Percentiles rank a stretch among this genome's conserved stretches.
Conservation (phyloP, 768 basidiomycete genomes). For the Tephrocybe sp. region DNA sequence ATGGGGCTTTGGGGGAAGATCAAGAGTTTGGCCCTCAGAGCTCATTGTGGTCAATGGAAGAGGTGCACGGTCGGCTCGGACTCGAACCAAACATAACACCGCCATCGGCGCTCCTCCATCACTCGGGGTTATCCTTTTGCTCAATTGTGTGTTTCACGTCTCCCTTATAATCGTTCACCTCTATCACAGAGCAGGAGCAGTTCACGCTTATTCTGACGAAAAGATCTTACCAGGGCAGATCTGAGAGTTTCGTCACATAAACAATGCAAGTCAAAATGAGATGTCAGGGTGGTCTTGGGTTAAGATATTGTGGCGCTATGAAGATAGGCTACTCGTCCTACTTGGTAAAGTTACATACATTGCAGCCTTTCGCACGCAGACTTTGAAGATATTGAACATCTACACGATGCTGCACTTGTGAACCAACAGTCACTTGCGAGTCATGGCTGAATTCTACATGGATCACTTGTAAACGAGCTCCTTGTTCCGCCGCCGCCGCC, state of each 20-base stretch:
- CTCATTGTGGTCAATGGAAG: slow-evolving; percentile 21
- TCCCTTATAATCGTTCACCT: too few relatives aligned
- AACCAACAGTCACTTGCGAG: background rate
- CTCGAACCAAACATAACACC: slow-evolving; percentile 16
- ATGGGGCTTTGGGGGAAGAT: slow-evolving; percentile 19
- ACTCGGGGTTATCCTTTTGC: background rate
- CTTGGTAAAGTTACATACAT: background rate
- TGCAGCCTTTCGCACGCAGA: background rate
- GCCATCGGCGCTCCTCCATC: slow-evolving; percentile 3
- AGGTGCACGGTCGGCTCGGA: slow-evolving; percentile 1
- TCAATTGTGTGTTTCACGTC: background rate
- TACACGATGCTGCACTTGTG: background rate
- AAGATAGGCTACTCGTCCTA: background rate
- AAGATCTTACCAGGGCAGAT: too few relatives aligned
- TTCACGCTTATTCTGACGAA: too few relatives aligned
- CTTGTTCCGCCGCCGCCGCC: background rate
- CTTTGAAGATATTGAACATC: background rate
- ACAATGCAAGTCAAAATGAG: too few relatives aligned
- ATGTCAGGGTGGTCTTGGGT: too few relatives aligned
- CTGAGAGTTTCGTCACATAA: too few relatives aligned
- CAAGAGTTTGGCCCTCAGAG: slow-evolving; percentile 15
- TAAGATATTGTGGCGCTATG: background rate
- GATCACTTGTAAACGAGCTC: background rate
- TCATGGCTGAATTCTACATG: background rate
- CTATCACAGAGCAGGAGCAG: too few relatives aligned